Base-by-base conservation (phyloP, 371 early-diverging fungal genomes). In the Dinochytrium kinnereticum region DNA sequence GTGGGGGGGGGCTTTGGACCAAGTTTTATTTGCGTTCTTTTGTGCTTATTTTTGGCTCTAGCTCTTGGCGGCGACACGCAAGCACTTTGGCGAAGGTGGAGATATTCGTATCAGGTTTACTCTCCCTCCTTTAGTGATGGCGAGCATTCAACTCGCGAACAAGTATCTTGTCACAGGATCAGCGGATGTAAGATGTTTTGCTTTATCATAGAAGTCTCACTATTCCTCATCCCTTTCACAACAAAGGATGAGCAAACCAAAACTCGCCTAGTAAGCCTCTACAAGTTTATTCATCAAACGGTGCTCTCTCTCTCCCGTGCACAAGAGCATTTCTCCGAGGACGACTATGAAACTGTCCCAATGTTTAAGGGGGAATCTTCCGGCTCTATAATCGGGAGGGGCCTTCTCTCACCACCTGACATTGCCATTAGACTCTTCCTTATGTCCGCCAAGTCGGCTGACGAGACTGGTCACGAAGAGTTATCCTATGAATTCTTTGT, bases 401-500 rank as follows among this genome's bases (percentile, higher is more conserved):
- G 77, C 0, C 72, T 83, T 31, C 69, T 82, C 69, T 49, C 80
- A 2, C 83, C 82, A 34, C 88, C 91, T 24, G 93, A 93, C 40
- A 83, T 91, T 51, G 90, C 91, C 17, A 81, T 96, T 44, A 89
- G 93, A 28, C 82, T 95, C 65, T 94, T 91, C 77, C 77, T 96
- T 65, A 75, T 92, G 74, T 92, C 94, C 0, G 96, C 93, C 0
- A 91, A 93, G 73, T 88, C 89, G 30, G 94, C 96, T 2, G 91
- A 92, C 74, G 91, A 91, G 75, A 70, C 72, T 7, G 90, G 91
- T 0, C 88, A 93, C 76, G 96, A 96, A 73, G 95, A 95, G 68
- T 85, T 92, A 15, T 89, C 91, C 2, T 95, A 96, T 80, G 96
- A 96, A 76, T 95, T 96, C 80, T 90, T 94, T 80, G 95, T 94